Conservation (phyloP, 345 rosid species). For the Populus deltoides region DNA sequence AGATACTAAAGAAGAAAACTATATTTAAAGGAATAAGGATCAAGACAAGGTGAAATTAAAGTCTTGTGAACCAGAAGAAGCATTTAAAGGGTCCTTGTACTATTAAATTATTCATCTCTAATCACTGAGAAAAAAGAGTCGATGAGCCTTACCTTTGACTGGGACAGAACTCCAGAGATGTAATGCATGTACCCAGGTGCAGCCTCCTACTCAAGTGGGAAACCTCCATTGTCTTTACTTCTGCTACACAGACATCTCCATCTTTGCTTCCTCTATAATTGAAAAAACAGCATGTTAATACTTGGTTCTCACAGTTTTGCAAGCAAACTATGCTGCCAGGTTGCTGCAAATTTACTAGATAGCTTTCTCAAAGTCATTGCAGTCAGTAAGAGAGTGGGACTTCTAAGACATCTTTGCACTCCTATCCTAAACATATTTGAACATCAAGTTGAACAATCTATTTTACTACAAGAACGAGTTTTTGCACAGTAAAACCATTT, state of each 20-base stretch:
- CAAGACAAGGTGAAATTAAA: background rate
- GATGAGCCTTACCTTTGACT: conserved; percentile 52
- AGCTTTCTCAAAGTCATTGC: background rate
- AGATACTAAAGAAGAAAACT: background rate
- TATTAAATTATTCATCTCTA: background rate
- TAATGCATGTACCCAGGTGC: conserved; percentile 69
- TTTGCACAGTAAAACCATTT: background rate
- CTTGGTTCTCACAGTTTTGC: background rate
- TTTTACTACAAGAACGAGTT: background rate
- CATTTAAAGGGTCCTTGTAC: background rate
- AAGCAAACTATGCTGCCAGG: background rate
- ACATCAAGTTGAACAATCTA: background rate
- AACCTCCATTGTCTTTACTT: conserved; percentile 88
- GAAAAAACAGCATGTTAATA: conserved; percentile 1
- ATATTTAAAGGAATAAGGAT: background rate
- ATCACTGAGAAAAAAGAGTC: background rate
- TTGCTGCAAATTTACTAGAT: background rate
- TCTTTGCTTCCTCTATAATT: conserved; percentile 78
- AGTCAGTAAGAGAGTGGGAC: background rate
- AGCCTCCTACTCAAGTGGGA: conserved; percentile 88
- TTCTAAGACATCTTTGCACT: background rate
- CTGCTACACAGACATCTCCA: conserved; percentile 77
- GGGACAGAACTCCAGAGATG: conserved; percentile 80
- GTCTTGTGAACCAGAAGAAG: background rate
- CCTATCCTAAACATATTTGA: background rate